Evolutionary conservation across 352 stramenopile species (phyloP), one percentile per base, ranked within the genome.

Genomic region (Thalassiosira pacifica): DNA sequence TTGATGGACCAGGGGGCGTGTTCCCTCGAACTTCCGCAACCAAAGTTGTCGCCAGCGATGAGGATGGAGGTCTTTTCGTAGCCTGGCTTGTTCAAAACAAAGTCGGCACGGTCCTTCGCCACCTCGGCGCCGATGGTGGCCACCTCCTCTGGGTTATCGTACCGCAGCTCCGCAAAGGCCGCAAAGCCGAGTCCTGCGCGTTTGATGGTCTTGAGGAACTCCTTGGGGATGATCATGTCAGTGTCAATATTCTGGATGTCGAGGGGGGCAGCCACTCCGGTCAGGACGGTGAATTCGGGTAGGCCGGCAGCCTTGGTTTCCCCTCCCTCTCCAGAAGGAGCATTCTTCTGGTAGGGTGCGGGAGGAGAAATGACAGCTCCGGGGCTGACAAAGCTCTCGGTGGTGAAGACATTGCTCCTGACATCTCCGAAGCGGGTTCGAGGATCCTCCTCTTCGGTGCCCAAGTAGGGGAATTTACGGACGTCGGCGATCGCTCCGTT

Each of bases 171-270:
- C 32, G 91, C 92, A 87, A 97, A 97, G 16, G 93, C 93, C 60
- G 91, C 88, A 85, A 96, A 96, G 68, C 94, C 94, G 34, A 97
- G 82, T 71, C 94, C 93, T 5, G 91, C 79, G 55, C 94, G 88
- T 83, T 96, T 93, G 79, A 97, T 97, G 9, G 94, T 96, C 85
- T 97, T 97, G 27, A 97, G 87, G 76, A 96, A 97, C 86, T 96
- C 90, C 76, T 96, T 96, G 29, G 94, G 93, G 82, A 97, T 97
- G 79, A 97, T 97, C 93, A 97, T 97, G 76, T 97, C 94, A 16
- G 94, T 97, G 79, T 97, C 94, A 81, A 96, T 94, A 76, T 97
- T 97, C 85, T 96, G 89, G 78, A 96, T 95, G 76, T 96, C 93
- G 22, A 97, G 85, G 42, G 92, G 89, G 59, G 94, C 94, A 22